phyloP scores from a whole-genome alignment of 2,329 filamentous ascomycete genomes.

The Calonectria fujianensis region DNA sequence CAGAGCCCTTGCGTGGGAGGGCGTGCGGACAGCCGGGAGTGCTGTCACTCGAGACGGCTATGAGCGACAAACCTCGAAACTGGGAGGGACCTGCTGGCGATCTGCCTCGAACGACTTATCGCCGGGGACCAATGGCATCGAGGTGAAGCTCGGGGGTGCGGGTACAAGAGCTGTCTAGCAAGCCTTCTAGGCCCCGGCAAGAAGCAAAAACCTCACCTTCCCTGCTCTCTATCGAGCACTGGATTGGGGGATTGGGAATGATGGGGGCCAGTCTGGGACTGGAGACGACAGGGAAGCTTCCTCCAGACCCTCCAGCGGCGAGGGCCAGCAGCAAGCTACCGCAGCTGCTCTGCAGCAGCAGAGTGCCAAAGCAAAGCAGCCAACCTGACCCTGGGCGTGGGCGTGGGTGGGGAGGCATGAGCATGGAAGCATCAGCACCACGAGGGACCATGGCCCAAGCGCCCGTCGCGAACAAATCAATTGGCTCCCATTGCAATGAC shows the following conservation, averaged over 20 bases:
- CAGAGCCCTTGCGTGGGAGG: constrained; percentile 49
- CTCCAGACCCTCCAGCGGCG: constrained; percentile 43
- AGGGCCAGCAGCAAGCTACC: constrained; percentile 24
- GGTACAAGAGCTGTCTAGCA: constrained; percentile 52
- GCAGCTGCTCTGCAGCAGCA: constrained; percentile 37
- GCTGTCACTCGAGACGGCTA: constrained; percentile 31
- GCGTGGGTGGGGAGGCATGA: constrained; percentile 29
- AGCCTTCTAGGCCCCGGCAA: constrained; percentile 50
- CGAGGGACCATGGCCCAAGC: constrained; percentile 52
- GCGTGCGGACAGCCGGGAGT: constrained; percentile 52
- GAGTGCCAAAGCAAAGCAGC: constrained; percentile 41
- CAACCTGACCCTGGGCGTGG: constrained; percentile 25
- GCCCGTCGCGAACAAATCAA: constrained; percentile 54
- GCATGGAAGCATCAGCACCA: constrained; percentile 50
- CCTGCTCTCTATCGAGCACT: constrained; percentile 43
- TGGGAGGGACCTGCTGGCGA: constrained; percentile 49
- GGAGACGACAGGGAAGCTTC: constrained; percentile 48
- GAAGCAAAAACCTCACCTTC: constrained; percentile 49
- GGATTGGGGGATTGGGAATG: constrained; percentile 39
- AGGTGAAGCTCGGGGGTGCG: constrained; percentile 52
- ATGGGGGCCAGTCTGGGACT: constrained; percentile 38
- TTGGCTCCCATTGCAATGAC: constrained; percentile 58
- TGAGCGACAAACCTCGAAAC: constrained; percentile 40
- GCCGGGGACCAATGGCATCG: constrained; percentile 51
- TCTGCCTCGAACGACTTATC: constrained; percentile 56